phyloP scores from a whole-genome alignment of 768 basidiomycete genomes.

The Leccinum variicolor region DNA sequence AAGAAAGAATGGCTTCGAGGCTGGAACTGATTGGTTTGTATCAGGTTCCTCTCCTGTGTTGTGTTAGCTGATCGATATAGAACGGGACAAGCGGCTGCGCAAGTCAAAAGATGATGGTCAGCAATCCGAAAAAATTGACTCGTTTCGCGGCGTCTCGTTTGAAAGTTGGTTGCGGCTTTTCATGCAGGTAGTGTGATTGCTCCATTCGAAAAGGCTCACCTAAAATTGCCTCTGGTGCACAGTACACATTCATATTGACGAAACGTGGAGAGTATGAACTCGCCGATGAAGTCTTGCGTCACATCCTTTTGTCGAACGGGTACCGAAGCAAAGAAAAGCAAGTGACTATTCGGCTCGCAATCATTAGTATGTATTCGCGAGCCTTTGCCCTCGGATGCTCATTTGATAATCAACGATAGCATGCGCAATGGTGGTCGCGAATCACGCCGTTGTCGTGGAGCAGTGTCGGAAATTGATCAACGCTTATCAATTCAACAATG shows the following conservation, averaged over 20 bases:
- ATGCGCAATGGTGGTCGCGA: conserved; percentile 60
- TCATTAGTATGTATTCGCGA: conserved; percentile 53
- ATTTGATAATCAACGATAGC: conserved; percentile 42
- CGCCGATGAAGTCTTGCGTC: conserved; percentile 74
- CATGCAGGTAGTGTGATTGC: conserved; percentile 61
- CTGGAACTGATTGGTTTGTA: conserved; percentile 67
- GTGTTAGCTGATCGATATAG: conserved; percentile 32
- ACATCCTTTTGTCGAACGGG: conserved; percentile 70
- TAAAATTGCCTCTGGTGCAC: background rate
- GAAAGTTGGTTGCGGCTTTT: conserved; percentile 84
- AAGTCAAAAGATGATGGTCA: conserved; percentile 44
- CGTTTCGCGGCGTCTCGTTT: conserved; percentile 79
- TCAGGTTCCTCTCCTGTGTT: background rate
- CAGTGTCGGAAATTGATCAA: conserved; percentile 75
- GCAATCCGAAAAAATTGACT: conserved; percentile 46
- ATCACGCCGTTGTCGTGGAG: conserved; percentile 60
- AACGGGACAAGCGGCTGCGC: conserved; percentile 52
- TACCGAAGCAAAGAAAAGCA: conserved; percentile 61
- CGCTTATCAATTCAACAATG: conserved; percentile 81
- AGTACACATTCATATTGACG: conserved; percentile 78
- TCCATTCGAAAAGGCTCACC: conserved; percentile 1
- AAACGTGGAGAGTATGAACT: conserved; percentile 57
- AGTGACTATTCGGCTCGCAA: conserved; percentile 69
- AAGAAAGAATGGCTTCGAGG: conserved; percentile 33
- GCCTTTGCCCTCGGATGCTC: background rate